Evolutionary conservation across 2,329 filamentous ascomycete genomes (phyloP), one percentile per base, ranked within the genome.

Genomic region (Aspergillus spinulosporus): DNA sequence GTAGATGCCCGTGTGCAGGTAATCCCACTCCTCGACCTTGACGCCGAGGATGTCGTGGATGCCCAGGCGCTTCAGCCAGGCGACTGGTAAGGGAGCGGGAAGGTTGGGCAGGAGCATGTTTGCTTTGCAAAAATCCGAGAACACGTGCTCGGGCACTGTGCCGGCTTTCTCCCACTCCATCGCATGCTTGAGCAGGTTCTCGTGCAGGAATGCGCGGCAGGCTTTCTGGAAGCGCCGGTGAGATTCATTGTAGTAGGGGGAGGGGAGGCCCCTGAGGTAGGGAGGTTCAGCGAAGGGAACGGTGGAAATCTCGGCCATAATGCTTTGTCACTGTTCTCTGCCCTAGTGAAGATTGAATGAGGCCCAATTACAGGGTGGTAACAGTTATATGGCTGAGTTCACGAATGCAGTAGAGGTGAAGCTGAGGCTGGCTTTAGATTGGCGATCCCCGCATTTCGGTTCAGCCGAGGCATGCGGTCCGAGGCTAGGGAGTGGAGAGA

Each of bases 221-320:
- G 82, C 83, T 68, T 84, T 83, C 69, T 92, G 88, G 78, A 86
- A 90, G 66, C 74, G 76, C 11, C 78, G 76, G 68, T 91, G 88
- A 3, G 84, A 84, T 2, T 82, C 78, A 26, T 82, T 86, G 75
- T 88, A 89, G 75, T 90, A 88, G 9, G 88, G 84, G 0, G 86
- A 88, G 0, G 88, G 88, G 2, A 90, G 77, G 51, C 87, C 87
- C 63, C 78, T 79, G 46, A 91, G 80, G 75, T 87, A 91, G 1
- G 88, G 82, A 1, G 88, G 88, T 64, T 92, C 88, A 4, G 86
- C 85, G 74, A 91, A 89, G 50, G 88, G 88, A 28, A 89, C 70
- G 34, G 57, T 50, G 26, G 54, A 56, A 9, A 56, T 43, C 14
- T 37, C 54, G 39, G n/a, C 39, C 15, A 42, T 42, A 5, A 4